Percentiles rank a stretch among this genome's conserved stretches.
Evolutionary conservation across 2,329 filamentous ascomycete genomes (phyloP).

Genomic region (Alternaria rosae): DNA sequence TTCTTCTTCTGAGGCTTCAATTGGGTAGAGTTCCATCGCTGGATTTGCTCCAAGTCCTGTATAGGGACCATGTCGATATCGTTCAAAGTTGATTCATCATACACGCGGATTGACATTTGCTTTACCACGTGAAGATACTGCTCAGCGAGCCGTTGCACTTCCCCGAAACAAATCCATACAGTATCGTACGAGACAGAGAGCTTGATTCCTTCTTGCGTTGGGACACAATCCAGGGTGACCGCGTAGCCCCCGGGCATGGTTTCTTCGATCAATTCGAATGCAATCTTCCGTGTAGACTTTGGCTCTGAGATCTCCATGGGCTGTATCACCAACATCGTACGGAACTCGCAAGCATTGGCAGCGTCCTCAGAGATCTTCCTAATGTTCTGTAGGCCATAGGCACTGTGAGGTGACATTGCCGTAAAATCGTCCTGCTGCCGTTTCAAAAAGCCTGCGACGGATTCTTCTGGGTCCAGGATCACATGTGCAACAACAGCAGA

Average conservation of each 20-base stretch:
- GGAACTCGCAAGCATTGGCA: constrained; percentile 50
- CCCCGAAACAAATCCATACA: not conserved
- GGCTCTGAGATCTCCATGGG: constrained; percentile 3
- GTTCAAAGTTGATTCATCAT: not conserved
- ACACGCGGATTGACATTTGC: not conserved
- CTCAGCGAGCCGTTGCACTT: not conserved
- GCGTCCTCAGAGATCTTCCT: not conserved
- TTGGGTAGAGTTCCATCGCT: not conserved
- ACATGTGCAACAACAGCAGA: not conserved
- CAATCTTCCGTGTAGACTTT: not conserved
- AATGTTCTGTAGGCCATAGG: constrained; percentile 44
- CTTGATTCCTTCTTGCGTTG: not conserved
- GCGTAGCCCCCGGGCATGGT: not conserved
- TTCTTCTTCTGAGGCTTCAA: not conserved
- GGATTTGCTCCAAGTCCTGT: not conserved
- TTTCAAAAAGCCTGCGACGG: not conserved
- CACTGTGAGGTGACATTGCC: constrained; percentile 38
- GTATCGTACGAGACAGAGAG: not conserved
- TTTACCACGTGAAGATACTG: not conserved
- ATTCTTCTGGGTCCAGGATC: not conserved
- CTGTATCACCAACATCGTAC: constrained; percentile 62
- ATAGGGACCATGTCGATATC: not conserved
- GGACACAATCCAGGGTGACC: not conserved
- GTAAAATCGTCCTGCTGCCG: constrained; percentile 18
- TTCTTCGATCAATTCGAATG: not conserved